Evolutionary conservation across 108 stramenopile genomes (phyloP), one percentile per base, ranked within the genome.

Genomic region (Seminavis robusta): DNA sequence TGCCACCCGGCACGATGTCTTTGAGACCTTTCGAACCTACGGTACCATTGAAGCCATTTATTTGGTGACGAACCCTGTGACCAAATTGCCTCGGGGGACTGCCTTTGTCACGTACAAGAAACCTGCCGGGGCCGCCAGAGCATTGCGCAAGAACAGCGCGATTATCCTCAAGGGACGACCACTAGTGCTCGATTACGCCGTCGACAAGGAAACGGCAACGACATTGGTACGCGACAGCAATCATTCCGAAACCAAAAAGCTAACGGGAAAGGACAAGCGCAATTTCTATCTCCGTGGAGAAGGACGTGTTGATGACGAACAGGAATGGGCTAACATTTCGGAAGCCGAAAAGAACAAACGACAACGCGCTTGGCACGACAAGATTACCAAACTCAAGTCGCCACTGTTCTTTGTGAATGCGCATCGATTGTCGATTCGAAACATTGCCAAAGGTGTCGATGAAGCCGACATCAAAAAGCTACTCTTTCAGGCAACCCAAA

Each of bases 351-450:
- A 92, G 52, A 74, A 82, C 33, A 99, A 98, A 69, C 75, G 98
- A 33, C 80, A 86, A 48, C 57, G 74, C 1, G 95, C 96, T 0
- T 80, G 90, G 48, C 59, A 71, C 43, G 98, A 99, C 33, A 94
- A 95, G 68, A 92, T 81, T 42, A 75, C 85, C 26, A 99, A 99
- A 74, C 73, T 99, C 13, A 76, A 82, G 41, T 92, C 85, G 27
- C 98, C 98, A 6, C 72, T 98, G 6, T 99, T 99, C 58, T 98
- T 98, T 70, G 93, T 99, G 65, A 96, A 95, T 71, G 96, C 96
- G 1, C 56, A 52, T 33, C 82, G 97, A 6, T 74, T 99, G 2
- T 81, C 78, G 47, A 73, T 99, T 38, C 76, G 97, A 9, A 98
- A 98, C 64, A 62, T 99, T 53, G 82, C 70, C 34, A 93, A 93